Conservation (phyloP, 176 grass and related monocot genomes). For the Musa beccarii region DNA sequence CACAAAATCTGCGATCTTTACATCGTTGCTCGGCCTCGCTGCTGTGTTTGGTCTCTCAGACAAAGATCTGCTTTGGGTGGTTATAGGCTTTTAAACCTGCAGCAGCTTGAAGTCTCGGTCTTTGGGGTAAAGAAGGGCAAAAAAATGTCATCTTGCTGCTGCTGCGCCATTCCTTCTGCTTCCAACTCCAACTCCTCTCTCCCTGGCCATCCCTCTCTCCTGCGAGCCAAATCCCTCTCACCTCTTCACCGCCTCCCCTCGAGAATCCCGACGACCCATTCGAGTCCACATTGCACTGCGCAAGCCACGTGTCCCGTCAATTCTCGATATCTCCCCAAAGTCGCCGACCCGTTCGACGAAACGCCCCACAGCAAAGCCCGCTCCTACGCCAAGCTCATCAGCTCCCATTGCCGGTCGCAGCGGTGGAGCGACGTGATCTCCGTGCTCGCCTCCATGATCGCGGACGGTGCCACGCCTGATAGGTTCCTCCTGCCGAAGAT, state of each 20-base stretch:
- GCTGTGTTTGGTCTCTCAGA: too few relatives aligned
- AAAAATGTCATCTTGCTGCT: constrained; percentile 36
- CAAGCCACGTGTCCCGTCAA: neutral
- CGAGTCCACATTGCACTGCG: neutral
- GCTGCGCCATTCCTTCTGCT: neutral
- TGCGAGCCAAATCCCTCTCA: constrained; percentile 12
- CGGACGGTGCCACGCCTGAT: constrained; percentile 35
- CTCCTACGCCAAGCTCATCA: constrained; percentile 36
- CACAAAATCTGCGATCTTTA: too few relatives aligned
- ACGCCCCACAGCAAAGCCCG: constrained; percentile 12
- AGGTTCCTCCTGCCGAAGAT: constrained; percentile 62
- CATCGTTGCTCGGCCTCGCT: too few relatives aligned
- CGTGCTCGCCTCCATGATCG: constrained; percentile 36
- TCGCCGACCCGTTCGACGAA: constrained; percentile 17
- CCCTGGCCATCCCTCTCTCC: constrained; percentile 17
- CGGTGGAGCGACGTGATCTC: constrained; percentile 37
- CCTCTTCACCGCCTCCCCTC: neutral
- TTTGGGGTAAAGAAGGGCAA: neutral
- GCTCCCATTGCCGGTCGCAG: constrained; percentile 31
- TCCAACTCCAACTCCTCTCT: neutral
- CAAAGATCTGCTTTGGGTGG: too few relatives aligned
- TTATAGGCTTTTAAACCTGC: too few relatives aligned
- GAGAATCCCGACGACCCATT: neutral
- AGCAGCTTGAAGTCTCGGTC: neutral
- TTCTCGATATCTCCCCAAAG: too few relatives aligned